These are phyloP conservation scores for Annulohypoxylon stygium DNA, from an alignment of 495 filamentous ascomycete genomes.

Conservation along the genomic window DNA sequence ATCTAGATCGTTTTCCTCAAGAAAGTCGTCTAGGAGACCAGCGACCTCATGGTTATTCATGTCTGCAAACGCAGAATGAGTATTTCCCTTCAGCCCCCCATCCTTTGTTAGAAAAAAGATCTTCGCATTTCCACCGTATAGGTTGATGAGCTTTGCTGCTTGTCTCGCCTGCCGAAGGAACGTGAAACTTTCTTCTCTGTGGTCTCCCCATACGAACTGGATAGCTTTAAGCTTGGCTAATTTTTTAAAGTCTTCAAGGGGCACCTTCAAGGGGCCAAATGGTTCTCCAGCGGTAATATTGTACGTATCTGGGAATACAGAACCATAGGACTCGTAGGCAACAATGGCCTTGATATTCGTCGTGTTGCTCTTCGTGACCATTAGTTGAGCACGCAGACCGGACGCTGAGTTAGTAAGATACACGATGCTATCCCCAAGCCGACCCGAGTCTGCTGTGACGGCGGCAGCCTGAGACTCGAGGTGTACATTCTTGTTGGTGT, in stretches of 20 bases:
- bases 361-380: constrained; percentile 55
- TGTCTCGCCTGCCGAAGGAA: constrained; percentile 51
- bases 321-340: constrained; percentile 62
- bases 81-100: constrained; percentile 57
- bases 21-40: constrained; percentile 55
- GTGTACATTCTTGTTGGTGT: constrained; percentile 56
- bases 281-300: constrained; percentile 50
- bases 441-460: constrained; percentile 61
- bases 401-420: constrained; percentile 61
- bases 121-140: constrained; percentile 61
- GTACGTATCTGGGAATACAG: constrained; percentile 58
- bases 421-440: constrained; percentile 58
- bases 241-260: constrained; percentile 62
- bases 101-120: constrained; percentile 58
- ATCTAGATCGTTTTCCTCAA: constrained; percentile 54
- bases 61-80: constrained; percentile 62
- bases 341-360: constrained; percentile 65
- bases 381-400: constrained; percentile 60
- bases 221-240: constrained; percentile 56
- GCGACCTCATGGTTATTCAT: constrained; percentile 61
- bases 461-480: constrained; percentile 58
- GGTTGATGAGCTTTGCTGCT: constrained; percentile 58
- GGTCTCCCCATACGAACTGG: constrained; percentile 65
- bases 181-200: constrained; percentile 52
- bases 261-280: constrained; percentile 56